Conservation (phyloP, 371 early-diverging fungal species). For the Coemansia sp. region DNA sequence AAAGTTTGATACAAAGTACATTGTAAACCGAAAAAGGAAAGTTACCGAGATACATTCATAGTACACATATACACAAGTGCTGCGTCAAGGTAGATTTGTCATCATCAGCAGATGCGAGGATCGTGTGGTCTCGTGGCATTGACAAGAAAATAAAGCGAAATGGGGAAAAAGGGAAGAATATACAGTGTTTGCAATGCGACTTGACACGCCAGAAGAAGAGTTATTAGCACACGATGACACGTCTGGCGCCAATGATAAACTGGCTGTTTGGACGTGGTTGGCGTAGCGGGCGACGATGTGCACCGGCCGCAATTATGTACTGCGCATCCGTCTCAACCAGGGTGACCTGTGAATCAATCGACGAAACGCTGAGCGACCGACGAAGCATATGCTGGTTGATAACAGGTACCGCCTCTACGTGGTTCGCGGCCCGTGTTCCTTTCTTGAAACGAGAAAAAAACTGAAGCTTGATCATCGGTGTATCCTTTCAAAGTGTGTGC, state of each 20-base stretch:
- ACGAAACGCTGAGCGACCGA: conserved; percentile 9
- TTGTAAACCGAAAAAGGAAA: background rate
- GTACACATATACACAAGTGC: background rate
- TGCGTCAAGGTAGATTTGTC: background rate
- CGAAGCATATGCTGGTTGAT: background rate
- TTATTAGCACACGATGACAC: conserved; percentile 29
- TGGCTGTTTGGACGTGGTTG: conserved; percentile 31
- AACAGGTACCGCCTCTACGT: background rate
- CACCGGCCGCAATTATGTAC: conserved; percentile 5
- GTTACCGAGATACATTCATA: background rate
- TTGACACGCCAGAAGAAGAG: background rate
- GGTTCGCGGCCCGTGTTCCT: background rate
- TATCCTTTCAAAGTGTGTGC: conserved; percentile 1
- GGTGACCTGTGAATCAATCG: conserved; percentile 15
- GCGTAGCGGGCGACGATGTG: background rate
- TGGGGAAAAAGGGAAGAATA: background rate
- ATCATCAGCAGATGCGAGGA: too few relatives aligned
- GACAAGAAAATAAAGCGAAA: background rate
- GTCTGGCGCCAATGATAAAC: conserved; percentile 36
- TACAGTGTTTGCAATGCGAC: background rate
- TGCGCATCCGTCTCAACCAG: conserved; percentile 14
- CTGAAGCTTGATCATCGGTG: conserved; percentile 12
- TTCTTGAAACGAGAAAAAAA: conserved; percentile 8
- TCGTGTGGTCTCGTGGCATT: too few relatives aligned
- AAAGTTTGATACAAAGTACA: background rate